phyloP scores from a whole-genome alignment of 495 filamentous ascomycete species.

The Oleoguttula mirabilis region DNA sequence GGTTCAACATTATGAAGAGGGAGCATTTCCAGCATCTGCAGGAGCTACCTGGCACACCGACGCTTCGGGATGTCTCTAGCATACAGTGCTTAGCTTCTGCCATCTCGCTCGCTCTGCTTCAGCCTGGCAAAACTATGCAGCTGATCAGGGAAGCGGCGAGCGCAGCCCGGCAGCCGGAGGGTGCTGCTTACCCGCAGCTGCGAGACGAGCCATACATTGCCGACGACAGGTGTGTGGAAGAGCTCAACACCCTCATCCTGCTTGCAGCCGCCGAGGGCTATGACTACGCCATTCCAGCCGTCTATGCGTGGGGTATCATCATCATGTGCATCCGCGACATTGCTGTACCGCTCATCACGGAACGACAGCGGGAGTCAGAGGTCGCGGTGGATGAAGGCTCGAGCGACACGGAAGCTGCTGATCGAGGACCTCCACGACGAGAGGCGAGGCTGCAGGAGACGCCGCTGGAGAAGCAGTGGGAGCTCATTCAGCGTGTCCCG shows the following conservation, averaged over 20 bases:
- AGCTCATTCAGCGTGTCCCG: no score
- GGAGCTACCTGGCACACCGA: conserved; percentile 12
- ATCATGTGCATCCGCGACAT: conserved; percentile 26
- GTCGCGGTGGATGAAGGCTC: conserved; percentile 1
- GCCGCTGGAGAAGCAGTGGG: conserved; percentile 7
- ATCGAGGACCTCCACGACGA: no score
- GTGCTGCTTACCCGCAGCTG: no score
- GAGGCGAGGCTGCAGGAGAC: no score
- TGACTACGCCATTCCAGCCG: conserved; percentile 49
- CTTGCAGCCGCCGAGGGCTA: conserved; percentile 34
- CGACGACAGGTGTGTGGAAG: conserved; percentile 46
- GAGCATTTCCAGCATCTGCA: conserved; percentile 56
- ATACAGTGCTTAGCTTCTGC: conserved; percentile 57
- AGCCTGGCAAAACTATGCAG: conserved; percentile 46
- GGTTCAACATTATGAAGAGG: conserved; percentile 61
- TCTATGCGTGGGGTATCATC: conserved; percentile 67
- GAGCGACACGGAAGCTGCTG: conserved; percentile 5
- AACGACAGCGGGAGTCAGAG: conserved; percentile 1
- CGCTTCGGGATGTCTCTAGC: conserved; percentile 24
- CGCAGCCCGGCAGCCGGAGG: no score
- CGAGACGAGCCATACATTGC: conserved; percentile 53
- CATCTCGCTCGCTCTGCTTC: conserved; percentile 62
- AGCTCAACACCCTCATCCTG: conserved; percentile 52
- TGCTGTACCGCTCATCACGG: not conserved
- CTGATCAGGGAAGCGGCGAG: no score